phyloP scores from a whole-genome alignment of 306 rosid species.

The Lathyrus oleraceus region DNA sequence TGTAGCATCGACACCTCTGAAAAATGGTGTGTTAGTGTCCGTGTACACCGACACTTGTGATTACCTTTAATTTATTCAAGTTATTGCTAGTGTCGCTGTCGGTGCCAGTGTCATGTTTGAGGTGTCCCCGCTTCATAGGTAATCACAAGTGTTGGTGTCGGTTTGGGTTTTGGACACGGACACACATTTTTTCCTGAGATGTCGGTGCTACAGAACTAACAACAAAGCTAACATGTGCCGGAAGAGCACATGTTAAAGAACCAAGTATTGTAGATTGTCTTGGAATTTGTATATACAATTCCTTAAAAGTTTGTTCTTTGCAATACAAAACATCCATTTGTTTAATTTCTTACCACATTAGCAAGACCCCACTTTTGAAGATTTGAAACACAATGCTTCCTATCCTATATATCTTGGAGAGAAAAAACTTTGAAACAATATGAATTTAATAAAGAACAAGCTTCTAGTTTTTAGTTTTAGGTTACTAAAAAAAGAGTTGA shows the following conservation, averaged over 20 bases:
- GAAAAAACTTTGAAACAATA: background rate
- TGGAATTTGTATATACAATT: background rate
- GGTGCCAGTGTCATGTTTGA: too few species aligned
- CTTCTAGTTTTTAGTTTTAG: constrained; percentile 11
- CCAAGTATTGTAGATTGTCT: background rate
- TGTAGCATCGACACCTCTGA: too few species aligned
- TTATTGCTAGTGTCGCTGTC: too few species aligned
- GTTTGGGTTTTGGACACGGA: too few species aligned
- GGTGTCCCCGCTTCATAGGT: too few species aligned
- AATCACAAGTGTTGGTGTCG: too few species aligned
- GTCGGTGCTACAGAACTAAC: too few species aligned
- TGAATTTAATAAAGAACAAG: constrained; percentile 8
- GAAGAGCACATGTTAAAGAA: background rate
- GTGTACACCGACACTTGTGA: too few species aligned
- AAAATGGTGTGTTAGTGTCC: too few species aligned
- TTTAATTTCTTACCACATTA: too few species aligned
- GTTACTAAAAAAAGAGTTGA: background rate
- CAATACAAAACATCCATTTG: background rate
- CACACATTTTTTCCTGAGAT: too few species aligned
- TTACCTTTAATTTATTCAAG: too few species aligned
- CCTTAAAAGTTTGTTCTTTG: background rate
- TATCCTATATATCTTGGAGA: background rate
- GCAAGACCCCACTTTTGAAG: background rate
- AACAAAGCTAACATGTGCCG: background rate
- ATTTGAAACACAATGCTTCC: background rate